These are phyloP conservation scores for Pyrenochaeta sp. DNA, from an alignment of 2,329 filamentous ascomycete species.

Conservation along the genomic window DNA sequence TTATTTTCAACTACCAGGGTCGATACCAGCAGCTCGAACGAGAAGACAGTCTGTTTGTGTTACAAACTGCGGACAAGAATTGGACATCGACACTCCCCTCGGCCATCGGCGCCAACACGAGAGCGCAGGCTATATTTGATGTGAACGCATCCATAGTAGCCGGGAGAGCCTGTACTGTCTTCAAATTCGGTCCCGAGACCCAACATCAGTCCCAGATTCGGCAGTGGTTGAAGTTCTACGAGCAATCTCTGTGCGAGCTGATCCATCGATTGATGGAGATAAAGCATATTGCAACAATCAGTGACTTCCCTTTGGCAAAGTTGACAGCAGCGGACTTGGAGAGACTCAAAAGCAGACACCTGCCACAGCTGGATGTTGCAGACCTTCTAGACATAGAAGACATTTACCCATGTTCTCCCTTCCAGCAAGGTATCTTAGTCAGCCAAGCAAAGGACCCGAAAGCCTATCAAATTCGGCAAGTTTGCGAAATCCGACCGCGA, in stretches of 20 bases:
- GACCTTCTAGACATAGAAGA: conserved; percentile 10
- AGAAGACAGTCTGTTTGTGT: conserved; percentile 57
- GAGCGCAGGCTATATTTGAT: conserved; percentile 16
- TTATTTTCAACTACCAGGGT: conserved; percentile 65
- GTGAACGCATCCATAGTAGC: background rate
- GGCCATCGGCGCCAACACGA: conserved; percentile 12
- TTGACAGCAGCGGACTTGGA: conserved; percentile 22
- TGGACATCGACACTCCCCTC: too few relatives aligned
- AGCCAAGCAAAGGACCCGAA: background rate
- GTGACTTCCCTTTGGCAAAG: conserved; percentile 25
- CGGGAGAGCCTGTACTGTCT: too few relatives aligned
- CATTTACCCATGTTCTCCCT: conserved; percentile 18
- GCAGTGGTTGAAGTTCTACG: conserved; percentile 18
- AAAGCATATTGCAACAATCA: conserved; percentile 16
- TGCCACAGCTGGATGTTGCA: conserved; percentile 16
- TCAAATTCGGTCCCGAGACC: too few relatives aligned
- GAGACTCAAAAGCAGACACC: conserved; percentile 6
- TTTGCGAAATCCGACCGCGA: conserved; percentile 3
- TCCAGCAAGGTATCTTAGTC: conserved; percentile 2
- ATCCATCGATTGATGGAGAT: conserved; percentile 1
- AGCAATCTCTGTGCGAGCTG: conserved; percentile 8
- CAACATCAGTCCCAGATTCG: background rate
- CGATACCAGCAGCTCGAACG: conserved; percentile 57
- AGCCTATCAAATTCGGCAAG: background rate
- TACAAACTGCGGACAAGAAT: too few relatives aligned